Conservation (phyloP, 805 yeast species). For the Suhomyces faveliae region DNA sequence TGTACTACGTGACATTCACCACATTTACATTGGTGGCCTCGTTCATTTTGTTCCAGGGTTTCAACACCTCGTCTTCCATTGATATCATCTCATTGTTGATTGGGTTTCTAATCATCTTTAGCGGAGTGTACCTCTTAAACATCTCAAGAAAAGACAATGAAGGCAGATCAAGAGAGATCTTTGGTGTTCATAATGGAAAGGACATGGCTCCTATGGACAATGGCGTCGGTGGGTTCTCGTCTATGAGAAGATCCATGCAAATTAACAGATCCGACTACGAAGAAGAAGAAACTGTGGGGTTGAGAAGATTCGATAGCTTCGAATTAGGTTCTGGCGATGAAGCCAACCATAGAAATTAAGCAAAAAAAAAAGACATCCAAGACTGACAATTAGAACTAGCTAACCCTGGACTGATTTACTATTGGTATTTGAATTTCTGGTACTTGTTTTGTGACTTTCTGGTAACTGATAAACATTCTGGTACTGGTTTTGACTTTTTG, state of each 20-base stretch:
- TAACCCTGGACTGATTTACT: no score
- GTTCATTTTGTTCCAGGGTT: slow-evolving; percentile 80
- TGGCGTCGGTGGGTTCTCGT: slow-evolving; percentile 70
- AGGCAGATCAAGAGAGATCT: slow-evolving; percentile 52
- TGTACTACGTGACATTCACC: slow-evolving; percentile 88
- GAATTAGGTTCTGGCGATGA: slow-evolving; percentile 48
- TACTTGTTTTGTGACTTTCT: no score
- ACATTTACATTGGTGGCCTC: slow-evolving; percentile 85
- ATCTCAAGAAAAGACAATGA: slow-evolving; percentile 66
- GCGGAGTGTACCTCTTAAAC: slow-evolving; percentile 82
- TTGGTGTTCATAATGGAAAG: slow-evolving; percentile 54
- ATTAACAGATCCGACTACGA: slow-evolving; percentile 41
- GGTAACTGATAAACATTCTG: no score
- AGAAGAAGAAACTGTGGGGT: slow-evolving; percentile 49
- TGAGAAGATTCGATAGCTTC: slow-evolving; percentile 62
- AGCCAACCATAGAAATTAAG: slow-evolving; percentile 4
- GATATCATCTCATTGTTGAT: slow-evolving; percentile 78
- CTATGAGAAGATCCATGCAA: slow-evolving; percentile 77
- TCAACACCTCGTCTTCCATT: slow-evolving; percentile 77
- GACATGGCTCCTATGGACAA: slow-evolving; percentile 72
- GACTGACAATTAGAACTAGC: no score
- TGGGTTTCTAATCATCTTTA: slow-evolving; percentile 83
- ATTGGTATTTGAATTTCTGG: no score
- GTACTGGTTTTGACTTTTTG: no score
- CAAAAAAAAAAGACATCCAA: no score